Evolutionary conservation across 176 grass and related monocot genomes (phyloP), one percentile per base, ranked within the genome.

Genomic region (Triticum urartu): DNA sequence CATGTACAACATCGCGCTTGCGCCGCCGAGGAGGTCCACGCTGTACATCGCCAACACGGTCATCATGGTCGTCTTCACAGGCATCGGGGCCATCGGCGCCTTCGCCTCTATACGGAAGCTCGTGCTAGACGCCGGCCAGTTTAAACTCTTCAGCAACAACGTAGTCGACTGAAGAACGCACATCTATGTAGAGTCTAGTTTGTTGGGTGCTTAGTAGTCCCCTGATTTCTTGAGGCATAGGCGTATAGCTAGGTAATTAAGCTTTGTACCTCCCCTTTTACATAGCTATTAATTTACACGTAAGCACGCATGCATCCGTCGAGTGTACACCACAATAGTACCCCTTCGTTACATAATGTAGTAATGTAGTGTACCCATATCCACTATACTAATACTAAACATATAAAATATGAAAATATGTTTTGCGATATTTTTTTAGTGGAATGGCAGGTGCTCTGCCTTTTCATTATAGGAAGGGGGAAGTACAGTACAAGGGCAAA

Each of bases 131-230:
- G 93, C 93, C 2, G 68, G 83, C 38, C 64, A 94, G 47, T 98
- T 98, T 70, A 98, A 94, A 72, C 88, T 98, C 24, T 98, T 98
- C 81, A 94, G 96, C 86, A 88, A 98, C 79, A 90, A 92, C 58
- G 92, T 95, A 11, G 90, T 98, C 1, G 85, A 91, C 73, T 98
- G 81, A 87, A 89, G 13, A 26, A 62, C 9, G 54, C 18, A 58
- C 54, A 21, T 6, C 13, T 18, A 56, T 5, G 39, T 73, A 45
- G 40, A 73, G 42, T 13, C 45, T 64, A 38, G 48, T 35, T 70
- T 47, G 10, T 3, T 81, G 30, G 74, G 74, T 24, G 68, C 8
- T 36, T 72, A 72, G 35, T 30, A 30, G 28, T 30, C 68, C 7
- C 21, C 5, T 45, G 5, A 14, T 73, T 45, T 50, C 43, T 52